Conservation (phyloP, 257 asterid species). For the Fraxinus americana region DNA sequence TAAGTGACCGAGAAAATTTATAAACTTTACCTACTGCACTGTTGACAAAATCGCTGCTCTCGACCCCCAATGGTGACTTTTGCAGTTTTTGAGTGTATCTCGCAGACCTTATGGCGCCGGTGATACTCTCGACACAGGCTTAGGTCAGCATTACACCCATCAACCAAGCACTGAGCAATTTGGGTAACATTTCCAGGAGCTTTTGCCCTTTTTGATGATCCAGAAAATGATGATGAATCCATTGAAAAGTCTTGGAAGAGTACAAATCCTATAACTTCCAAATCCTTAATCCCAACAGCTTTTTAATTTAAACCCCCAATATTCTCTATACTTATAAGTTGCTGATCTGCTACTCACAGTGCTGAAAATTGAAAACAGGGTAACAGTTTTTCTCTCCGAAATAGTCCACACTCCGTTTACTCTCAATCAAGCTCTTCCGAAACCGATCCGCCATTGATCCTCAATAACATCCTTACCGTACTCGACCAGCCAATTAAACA, state of each 20-base stretch:
- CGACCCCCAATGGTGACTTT: conserved; percentile 75
- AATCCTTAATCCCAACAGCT: conserved; percentile 1
- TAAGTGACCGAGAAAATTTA: background rate
- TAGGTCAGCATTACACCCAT: conserved; percentile 81
- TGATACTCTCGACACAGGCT: conserved; percentile 85
- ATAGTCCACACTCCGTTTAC: conserved; percentile 11
- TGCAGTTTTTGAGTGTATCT: conserved; percentile 79
- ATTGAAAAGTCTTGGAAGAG: conserved; percentile 26
- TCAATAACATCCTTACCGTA: background rate
- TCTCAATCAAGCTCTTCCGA: conserved; percentile 26
- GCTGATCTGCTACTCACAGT: background rate
- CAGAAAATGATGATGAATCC: conserved; percentile 62
- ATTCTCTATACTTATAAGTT: background rate
- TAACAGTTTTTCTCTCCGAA: conserved; percentile 14
- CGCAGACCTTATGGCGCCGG: conserved; percentile 89
- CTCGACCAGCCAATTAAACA: conserved; percentile 13
- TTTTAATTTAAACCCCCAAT: background rate
- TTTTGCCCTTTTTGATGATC: conserved; percentile 74
- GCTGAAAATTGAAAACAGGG: background rate
- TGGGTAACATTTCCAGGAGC: conserved; percentile 53
- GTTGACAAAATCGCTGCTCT: conserved; percentile 91
- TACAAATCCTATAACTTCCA: conserved; percentile 15
- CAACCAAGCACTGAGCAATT: conserved; percentile 77
- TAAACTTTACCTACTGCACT: conserved; percentile 78
- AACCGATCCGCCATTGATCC: conserved; percentile 17